Evolutionary conservation across 768 basidiomycete species (phyloP), one percentile per base, ranked within the genome.

Genomic region (Clathrus columnatus): DNA sequence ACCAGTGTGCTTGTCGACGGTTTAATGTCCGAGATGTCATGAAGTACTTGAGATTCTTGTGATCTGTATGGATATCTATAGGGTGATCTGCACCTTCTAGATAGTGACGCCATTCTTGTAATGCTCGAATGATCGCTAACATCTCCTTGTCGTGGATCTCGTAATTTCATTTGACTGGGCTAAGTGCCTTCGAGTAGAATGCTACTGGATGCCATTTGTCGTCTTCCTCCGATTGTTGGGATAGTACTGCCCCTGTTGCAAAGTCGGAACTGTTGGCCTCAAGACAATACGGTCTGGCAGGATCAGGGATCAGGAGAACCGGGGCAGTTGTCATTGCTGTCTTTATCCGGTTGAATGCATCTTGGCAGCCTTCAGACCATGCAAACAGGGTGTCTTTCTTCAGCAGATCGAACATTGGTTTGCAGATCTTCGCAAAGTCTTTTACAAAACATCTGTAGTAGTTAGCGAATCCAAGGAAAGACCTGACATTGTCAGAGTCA

Each of bases 381-480:
- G n/a, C n/a, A n/a, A n/a, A 10, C 57, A 52, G n/a, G n/a, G n/a
- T n/a, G n/a, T 32, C 30, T 46, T 68, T 65, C 45, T 56, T 59
- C n/a, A 57, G 6, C 20, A 67, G 62, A 0, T 48, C 11, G 21
- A 53, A 51, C 27, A 69, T 50, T 1, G 63, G 60, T 7, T 14
- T 1, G 23, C 7, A 7, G 44, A 43, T 30, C 60, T 60, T 6
- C 21, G 4, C 7, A 70, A 63, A 77, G 18, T 66, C 55, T 17
- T 61, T 3, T 11, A 77, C 72, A 63, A 77, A 77, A 0, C 69
- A 51, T 1, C 69, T 54, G 49, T 77, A 78, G 58, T 74, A 78
- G 61, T 76, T 77, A 4, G 64, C 60, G 53, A 78, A 76, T 3
- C 74, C 74, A 1, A 78, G 56, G 63, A 78, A 78, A 5, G 62